Percentiles rank a stretch among this genome's conserved stretches.
Evolutionary conservation across 345 rosid genomes (phyloP).

Genomic region (Linum lewisii): DNA sequence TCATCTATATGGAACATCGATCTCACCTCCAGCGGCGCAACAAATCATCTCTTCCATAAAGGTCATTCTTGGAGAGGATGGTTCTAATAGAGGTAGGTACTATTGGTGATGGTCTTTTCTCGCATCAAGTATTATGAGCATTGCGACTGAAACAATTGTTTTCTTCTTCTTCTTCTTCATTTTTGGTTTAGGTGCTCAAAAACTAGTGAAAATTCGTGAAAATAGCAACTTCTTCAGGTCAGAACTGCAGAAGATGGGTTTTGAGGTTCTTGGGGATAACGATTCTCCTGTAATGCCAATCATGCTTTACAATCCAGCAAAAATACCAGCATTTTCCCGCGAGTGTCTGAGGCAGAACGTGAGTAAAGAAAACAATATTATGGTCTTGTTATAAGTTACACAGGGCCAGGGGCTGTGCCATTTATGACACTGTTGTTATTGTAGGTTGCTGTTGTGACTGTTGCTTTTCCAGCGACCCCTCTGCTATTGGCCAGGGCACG

Average conservation of each 20-base stretch:
- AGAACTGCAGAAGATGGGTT: slow-evolving; percentile 86
- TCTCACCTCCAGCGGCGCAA: slow-evolving; percentile 86
- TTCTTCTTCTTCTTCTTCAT: neutral
- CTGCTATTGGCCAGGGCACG: slow-evolving; percentile 5
- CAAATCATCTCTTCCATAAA: slow-evolving; percentile 78
- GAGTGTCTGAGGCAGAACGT: slow-evolving; percentile 18
- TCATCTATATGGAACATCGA: slow-evolving; percentile 89
- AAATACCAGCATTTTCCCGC: slow-evolving; percentile 93
- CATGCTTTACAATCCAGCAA: slow-evolving; percentile 95
- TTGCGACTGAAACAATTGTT: neutral
- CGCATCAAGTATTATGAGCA: neutral
- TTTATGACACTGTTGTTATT: neutral
- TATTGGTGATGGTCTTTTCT: neutral
- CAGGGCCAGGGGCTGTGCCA: neutral
- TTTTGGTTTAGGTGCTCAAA: slow-evolving; percentile 60
- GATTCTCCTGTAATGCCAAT: slow-evolving; percentile 99
- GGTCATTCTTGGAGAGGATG: slow-evolving; percentile 93
- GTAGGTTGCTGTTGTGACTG: slow-evolving; percentile 4
- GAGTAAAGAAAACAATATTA: neutral
- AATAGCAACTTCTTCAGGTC: slow-evolving; percentile 93
- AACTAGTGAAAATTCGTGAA: slow-evolving; percentile 80
- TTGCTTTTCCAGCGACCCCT: slow-evolving; percentile 4
- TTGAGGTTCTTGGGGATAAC: slow-evolving; percentile 92
- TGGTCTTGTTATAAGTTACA: neutral
- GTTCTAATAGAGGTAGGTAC: slow-evolving; percentile 96